Evolutionary conservation across 1,284 basidiomycete genomes (phyloP).

Genomic region (Pterula multifida): DNA sequence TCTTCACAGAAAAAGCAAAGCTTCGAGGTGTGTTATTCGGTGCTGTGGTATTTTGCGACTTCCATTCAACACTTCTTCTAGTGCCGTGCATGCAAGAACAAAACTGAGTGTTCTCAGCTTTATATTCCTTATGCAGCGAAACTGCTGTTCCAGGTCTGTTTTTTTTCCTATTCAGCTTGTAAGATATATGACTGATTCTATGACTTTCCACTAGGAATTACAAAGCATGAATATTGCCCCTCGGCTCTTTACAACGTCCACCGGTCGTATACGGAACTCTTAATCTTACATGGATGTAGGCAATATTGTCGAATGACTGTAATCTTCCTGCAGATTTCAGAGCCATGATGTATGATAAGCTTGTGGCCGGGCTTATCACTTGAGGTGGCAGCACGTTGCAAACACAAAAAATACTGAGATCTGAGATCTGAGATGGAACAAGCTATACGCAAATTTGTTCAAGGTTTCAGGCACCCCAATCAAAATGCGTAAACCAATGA

Average conservation of each 20-base stretch:
- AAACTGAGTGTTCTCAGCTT: conserved; percentile 84
- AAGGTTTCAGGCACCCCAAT: no score
- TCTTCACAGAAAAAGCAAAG: conserved; percentile 68
- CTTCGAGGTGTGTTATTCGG: conserved; percentile 41
- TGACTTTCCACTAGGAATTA: conserved; percentile 43
- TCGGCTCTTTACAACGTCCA: conserved; percentile 71
- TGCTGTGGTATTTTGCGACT: not conserved
- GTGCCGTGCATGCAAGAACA: conserved; percentile 90
- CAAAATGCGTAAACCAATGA: no score
- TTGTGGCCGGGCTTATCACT: no score
- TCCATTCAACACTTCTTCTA: conserved; percentile 18
- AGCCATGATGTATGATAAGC: no score
- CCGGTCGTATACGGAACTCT: conserved; percentile 67
- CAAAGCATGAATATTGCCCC: conserved; percentile 90
- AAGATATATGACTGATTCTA: not conserved
- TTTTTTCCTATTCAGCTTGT: not conserved
- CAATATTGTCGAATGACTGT: no score
- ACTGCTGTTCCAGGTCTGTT: conserved; percentile 75
- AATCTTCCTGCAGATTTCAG: no score
- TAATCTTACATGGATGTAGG: not conserved
- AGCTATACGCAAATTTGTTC: no score
- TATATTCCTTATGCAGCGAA: conserved; percentile 91
- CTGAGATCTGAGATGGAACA: no score
- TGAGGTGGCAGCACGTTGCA: no score
- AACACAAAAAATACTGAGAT: no score